A percentile compares a stretch with the other conserved stretches of the same genome.
Conservation (phyloP, 148 eudicot genomes). For the Rheum nobile region DNA sequence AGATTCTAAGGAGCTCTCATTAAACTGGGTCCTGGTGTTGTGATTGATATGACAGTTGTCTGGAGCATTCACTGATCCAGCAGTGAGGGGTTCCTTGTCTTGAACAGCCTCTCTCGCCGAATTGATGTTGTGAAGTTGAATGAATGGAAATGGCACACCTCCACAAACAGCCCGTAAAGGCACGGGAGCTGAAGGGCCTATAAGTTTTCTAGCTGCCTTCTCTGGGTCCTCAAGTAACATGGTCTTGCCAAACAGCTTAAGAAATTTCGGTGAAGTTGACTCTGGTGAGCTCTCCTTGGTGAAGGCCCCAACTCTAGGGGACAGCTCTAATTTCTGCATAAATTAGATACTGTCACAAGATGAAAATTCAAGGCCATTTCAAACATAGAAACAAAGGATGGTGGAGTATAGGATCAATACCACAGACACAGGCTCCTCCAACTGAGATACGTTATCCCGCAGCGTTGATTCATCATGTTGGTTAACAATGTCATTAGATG, state of each 20-base stretch:
- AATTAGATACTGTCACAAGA: constrained; percentile 1
- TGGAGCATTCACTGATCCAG: constrained; percentile 26
- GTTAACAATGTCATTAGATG: constrained; percentile 26
- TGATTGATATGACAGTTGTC: constrained; percentile 17
- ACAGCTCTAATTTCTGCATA: constrained; percentile 49
- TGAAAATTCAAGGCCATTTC: background rate
- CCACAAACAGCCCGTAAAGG: constrained; percentile 34
- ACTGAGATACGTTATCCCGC: constrained; percentile 18
- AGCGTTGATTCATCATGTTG: constrained; percentile 14
- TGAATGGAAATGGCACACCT: constrained; percentile 19
- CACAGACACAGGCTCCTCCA: constrained; percentile 32
- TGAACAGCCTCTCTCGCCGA: too few species aligned
- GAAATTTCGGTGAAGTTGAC: constrained; percentile 23
- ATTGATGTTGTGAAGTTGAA: background rate
- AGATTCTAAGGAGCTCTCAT: constrained; percentile 4
- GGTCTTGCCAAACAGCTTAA: constrained; percentile 81
- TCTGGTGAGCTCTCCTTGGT: constrained; percentile 20
- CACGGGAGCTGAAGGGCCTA: constrained; percentile 13
- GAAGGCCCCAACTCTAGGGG: constrained; percentile 21
- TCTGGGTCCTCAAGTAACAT: constrained; percentile 33
- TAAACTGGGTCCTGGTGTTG: constrained; percentile 22
- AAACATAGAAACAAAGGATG: background rate
- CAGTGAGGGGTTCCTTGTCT: constrained; percentile 21
- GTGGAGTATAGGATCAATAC: constrained; percentile 21
- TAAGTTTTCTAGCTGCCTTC: constrained; percentile 18